Evolutionary conservation across 2,329 filamentous ascomycete species (phyloP), one percentile per base, ranked within the genome.

Genomic region (Sporothrix luriei): DNA sequence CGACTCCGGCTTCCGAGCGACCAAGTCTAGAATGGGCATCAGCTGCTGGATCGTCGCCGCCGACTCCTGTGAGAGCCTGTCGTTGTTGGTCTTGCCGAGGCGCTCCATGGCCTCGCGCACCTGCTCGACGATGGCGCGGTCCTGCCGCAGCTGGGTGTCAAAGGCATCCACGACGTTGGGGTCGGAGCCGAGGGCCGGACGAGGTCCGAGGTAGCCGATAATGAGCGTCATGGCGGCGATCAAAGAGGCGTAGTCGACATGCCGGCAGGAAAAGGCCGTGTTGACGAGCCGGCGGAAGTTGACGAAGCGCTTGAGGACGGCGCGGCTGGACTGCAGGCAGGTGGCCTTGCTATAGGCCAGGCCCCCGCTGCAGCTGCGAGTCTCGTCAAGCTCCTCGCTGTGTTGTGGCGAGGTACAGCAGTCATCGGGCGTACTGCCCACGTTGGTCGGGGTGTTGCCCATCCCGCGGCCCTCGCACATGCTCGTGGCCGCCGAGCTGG

Each of bases 181-280:
- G 2, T 74, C 48, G 13, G 19, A 68, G 29, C 38, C 61, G 16
- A 66, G 51, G 0, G 62, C 52, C 9, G 65, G 73, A 1, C 66
- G 72, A 11, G 72, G 79, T 14, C 81, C 80, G 1, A 87, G 78
- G 71, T 87, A 83, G 0, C 82, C 82, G 0, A 87, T 77, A 33
- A 85, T 79, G 2, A 87, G 77, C 0, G 84, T 82, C 78, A 84
- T 83, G 48, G 81, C 80, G 0, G 84, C 84, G 1, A 86, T 82
- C 4, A 87, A 78, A 0, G 82, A 82, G 1, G 83, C 79, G 72
- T 85, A 87, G 75, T 87, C 84, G 21, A 83, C 78, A 61, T 84
- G 83, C 0, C 84, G 82, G 51, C 82, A 84, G 21, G 80, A 80
- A 61, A 78, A 79, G 3, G 79, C 75, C 1, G 76, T 75, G n/a